These are phyloP conservation scores for Lactifluus pinguis DNA, from an alignment of 768 basidiomycete genomes.

Conservation along the genomic window DNA sequence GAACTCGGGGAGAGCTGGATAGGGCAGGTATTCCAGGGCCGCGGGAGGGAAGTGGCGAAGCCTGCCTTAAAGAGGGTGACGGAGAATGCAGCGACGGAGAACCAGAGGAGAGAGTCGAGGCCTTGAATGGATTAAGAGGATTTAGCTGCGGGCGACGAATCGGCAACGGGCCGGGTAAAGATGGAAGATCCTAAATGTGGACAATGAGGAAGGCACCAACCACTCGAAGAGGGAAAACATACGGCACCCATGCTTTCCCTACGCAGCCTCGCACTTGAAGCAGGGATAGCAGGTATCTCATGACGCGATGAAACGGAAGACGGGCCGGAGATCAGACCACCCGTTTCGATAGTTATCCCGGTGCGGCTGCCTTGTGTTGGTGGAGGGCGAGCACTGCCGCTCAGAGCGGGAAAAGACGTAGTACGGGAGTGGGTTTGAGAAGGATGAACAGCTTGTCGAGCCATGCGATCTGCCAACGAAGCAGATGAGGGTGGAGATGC, in stretches of 20 bases:
- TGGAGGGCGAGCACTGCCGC: conserved; percentile 29
- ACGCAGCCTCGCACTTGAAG: conserved; percentile 34
- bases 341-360: neutral
- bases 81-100: conserved; percentile 42
- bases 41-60: conserved; percentile 35
- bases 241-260: conserved; percentile 40
- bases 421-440: conserved; percentile 28
- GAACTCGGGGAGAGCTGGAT: conserved; percentile 32
- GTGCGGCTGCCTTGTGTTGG: conserved; percentile 28
- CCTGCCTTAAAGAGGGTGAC: conserved; percentile 38
- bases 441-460: conserved; percentile 24
- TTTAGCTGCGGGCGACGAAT: conserved; percentile 37
- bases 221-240: conserved; percentile 20
- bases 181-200: conserved; percentile 28
- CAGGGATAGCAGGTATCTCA: conserved; percentile 10
- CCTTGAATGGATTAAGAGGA: conserved; percentile 40
- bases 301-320: conserved; percentile 34
- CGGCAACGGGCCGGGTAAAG: conserved; percentile 33
- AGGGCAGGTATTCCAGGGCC: conserved; percentile 28
- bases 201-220: neutral
- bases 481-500: conserved; percentile 32
- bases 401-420: conserved; percentile 28
- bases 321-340: conserved; percentile 31
- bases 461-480: conserved; percentile 38
- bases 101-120: conserved; percentile 38